Base-by-base conservation (phyloP, 1,284 basidiomycete genomes). In the Melampsora americana region DNA sequence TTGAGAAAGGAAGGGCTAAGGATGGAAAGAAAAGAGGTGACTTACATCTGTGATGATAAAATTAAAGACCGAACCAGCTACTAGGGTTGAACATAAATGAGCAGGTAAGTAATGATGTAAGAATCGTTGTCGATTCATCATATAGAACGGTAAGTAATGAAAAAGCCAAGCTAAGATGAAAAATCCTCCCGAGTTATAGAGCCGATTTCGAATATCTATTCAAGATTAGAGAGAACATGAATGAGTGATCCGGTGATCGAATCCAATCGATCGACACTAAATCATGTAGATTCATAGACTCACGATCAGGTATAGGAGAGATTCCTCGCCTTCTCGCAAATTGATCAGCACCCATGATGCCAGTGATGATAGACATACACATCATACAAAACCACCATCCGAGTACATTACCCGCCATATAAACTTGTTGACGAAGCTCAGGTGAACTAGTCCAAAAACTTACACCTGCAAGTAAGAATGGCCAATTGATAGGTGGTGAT, bases 81-180 rank as follows among this genome's bases (percentile, higher is more conserved):
- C 89, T 74, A 99, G 86, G 18, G 93, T 90, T 7, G 93, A 95
- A 30, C 92, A 91, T 56, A 99, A 87, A 83, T 85, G 84, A 20
- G 84, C 84, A 5, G 95, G 95, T 9, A 99, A 89, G 83, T 99
- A 99, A 84, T 99, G 95, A 83, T 99, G 95, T 53, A 99, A 86
- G 87, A 97, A 97, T 44, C 95, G 87, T 82, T 99, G 96, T 71
- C 96, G 92, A 81, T 88, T 90, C 93, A 99, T 97, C 46, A 97
- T 87, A 89, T 92, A 99, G 88, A 99, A 99, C 14, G 96, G 96
- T 81, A 92, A 85, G 85, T 97, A 99, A 84, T 99, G 96, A 78
- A 91, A 92, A 7, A 88, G 90, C 96, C 96, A 99, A 12, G 95
- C 89, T 50, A 93, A 85, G 69, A 94, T 84, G 87, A 99, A 98